These are phyloP conservation scores for Soucietia sequanensis DNA, from an alignment of 805 yeast species.

Conservation along the genomic window DNA sequence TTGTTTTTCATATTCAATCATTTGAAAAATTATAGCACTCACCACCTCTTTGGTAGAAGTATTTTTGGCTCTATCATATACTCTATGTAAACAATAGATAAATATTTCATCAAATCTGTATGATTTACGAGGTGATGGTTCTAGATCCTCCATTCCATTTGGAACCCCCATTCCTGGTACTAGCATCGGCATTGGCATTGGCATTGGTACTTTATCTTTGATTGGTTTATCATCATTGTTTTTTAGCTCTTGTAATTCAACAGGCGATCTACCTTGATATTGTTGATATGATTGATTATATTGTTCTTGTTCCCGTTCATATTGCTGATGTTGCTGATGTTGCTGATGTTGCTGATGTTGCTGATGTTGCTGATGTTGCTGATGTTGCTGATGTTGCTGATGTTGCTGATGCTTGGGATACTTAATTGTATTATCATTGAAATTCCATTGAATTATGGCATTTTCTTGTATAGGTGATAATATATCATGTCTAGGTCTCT, in stretches of 20 bases:
- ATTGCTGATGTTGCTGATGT: no score
- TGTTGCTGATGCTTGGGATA: no score
- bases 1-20: slow-evolving; percentile 45
- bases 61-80: slow-evolving; percentile 48
- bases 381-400: no score
- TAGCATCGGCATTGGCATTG: no score
- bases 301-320: no score
- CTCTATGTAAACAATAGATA: slow-evolving; percentile 36
- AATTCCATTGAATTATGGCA: background rate
- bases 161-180: no score
- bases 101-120: background rate
- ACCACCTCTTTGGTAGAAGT: slow-evolving; percentile 48
- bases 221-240: background rate
- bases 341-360: no score
- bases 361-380: no score
- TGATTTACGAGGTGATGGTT: no score
- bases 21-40: slow-evolving; percentile 34
- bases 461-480: background rate
- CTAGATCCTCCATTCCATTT: no score
- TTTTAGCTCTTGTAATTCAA: background rate
- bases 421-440: background rate
- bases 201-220: background rate
- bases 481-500: background rate
- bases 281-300: no score
- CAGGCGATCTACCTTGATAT: no score